Evolutionary conservation across 768 basidiomycete genomes (phyloP).

Genomic region (Suillus sp.): DNA sequence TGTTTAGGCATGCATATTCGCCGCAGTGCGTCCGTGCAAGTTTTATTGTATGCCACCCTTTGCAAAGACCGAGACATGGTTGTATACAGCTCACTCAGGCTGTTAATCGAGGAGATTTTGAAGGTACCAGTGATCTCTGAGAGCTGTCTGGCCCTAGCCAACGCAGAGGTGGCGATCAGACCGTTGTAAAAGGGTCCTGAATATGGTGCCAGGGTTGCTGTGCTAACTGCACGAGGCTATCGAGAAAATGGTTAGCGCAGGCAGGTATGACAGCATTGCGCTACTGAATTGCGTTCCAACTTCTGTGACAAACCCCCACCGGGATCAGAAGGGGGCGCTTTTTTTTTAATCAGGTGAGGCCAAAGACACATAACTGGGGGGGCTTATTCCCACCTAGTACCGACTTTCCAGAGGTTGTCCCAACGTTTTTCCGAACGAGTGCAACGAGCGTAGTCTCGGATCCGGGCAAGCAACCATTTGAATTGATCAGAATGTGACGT

Average conservation of each 20-base stretch:
- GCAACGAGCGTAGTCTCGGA: neutral
- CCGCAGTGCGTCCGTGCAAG: conserved; percentile 68
- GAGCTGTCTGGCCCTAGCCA: neutral
- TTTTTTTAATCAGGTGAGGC: too few species aligned
- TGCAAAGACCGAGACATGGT: conserved; percentile 39
- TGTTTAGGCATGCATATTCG: conserved; percentile 62
- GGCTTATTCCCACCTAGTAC: too few species aligned
- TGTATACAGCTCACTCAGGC: too few species aligned
- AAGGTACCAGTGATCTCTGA: conserved; percentile 47
- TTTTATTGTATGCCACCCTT: conserved; percentile 19
- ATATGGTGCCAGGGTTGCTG: too few species aligned
- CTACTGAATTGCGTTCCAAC: neutral
- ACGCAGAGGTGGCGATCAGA: neutral
- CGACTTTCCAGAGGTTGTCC: too few species aligned
- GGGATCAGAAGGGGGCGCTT: too few species aligned
- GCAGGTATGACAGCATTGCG: neutral
- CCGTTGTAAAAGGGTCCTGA: too few species aligned
- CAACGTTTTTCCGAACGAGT: neutral
- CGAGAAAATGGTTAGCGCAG: neutral
- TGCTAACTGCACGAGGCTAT: neutral
- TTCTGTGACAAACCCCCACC: too few species aligned
- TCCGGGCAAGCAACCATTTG: neutral
- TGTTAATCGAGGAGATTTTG: neutral
- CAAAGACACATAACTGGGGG: too few species aligned
- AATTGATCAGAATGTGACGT: neutral